A percentile compares a stretch with the other conserved stretches of the same genome.
Conservation (phyloP, 306 rosid species). For the Prunus padus region DNA sequence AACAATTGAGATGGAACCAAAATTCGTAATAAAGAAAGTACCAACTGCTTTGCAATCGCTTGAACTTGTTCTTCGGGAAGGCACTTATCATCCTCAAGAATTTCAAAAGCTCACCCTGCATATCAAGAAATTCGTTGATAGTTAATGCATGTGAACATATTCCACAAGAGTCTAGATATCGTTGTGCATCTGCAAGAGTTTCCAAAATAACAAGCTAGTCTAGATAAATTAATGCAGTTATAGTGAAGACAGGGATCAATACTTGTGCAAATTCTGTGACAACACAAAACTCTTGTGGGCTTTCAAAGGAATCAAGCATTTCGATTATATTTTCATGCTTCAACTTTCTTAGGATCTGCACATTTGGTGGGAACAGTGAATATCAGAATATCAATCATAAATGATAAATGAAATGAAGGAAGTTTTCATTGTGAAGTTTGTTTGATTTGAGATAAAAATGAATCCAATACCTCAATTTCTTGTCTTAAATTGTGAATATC, state of each 20-base stretch:
- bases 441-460: not conserved
- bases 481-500: conserved; percentile 88
- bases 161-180: conserved; percentile 9
- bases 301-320: conserved; percentile 98
- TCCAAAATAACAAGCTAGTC: not conserved
- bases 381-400: conserved; percentile 8
- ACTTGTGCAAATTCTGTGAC: conserved; percentile 98
- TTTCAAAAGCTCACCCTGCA: conserved; percentile 96
- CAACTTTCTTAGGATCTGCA: conserved; percentile 88
- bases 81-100: conserved; percentile 97
- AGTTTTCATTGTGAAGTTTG: not conserved
- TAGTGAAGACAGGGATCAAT: conserved; percentile 35
- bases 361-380: conserved; percentile 5
- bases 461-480: conserved; percentile 75
- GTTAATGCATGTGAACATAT: conserved; percentile 3
- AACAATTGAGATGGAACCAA: conserved; percentile 1
- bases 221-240: conserved; percentile 5
- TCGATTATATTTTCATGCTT: conserved; percentile 94
- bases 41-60: conserved; percentile 98
- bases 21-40: conserved; percentile 30
- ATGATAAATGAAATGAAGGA: conserved; percentile 6
- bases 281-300: conserved; percentile 93
- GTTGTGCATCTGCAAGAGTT: conserved; percentile 2
- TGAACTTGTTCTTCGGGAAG: conserved; percentile 99
- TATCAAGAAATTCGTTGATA: conserved; percentile 25